phyloP scores from a whole-genome alignment of 2,329 filamentous ascomycete species.

The Ceratocystis cubensis region DNA sequence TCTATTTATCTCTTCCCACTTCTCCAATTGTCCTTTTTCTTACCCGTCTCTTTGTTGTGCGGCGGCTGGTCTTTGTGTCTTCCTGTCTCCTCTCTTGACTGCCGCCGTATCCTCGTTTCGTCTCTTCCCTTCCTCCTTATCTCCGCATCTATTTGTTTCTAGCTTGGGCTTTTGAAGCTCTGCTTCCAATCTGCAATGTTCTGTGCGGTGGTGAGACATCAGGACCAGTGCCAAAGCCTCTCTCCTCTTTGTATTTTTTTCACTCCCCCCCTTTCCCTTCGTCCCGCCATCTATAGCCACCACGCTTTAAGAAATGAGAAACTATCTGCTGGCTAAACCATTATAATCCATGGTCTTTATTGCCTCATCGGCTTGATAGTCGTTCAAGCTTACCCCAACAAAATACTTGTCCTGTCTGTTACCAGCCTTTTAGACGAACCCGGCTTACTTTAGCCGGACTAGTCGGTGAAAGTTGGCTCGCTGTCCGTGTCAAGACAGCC shows the following conservation, averaged over 20 bases:
- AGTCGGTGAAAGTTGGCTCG: background rate
- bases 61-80: background rate
- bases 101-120: background rate
- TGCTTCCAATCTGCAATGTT: background rate
- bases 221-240: background rate
- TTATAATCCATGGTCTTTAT: background rate
- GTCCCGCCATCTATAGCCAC: background rate
- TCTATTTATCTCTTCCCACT: background rate
- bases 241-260: background rate
- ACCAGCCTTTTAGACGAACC: background rate
- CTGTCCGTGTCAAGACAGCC: background rate
- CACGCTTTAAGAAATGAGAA: background rate
- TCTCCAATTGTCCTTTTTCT: background rate
- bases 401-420: background rate
- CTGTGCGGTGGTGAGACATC: background rate
- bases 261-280: background rate
- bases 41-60: background rate
- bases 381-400: conserved; percentile 1
- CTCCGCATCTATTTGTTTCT: background rate
- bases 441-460: background rate
- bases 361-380: background rate
- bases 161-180: background rate
- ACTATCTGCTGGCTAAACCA: background rate
- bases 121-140: background rate
- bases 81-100: background rate